phyloP scores from a whole-genome alignment of 1,139 yeast genomes.

The Keqinozyma sinolaborantium region DNA sequence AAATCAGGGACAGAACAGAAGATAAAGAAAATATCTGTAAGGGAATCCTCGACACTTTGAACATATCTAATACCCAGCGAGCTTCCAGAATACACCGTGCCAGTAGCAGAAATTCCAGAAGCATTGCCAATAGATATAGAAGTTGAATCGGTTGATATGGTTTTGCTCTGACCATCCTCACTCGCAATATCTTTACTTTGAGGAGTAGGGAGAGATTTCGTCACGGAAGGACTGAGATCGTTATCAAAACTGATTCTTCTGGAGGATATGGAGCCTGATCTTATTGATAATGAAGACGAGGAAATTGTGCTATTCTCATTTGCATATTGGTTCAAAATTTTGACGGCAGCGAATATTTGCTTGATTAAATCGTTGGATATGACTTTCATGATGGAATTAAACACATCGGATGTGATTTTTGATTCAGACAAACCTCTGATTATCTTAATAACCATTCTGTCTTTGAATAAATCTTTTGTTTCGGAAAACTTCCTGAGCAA shows the following conservation, averaged over 20 bases:
- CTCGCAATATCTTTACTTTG: neutral
- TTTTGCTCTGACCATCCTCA: neutral
- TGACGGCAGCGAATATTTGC: constrained; percentile 28
- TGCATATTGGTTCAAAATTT: constrained; percentile 23
- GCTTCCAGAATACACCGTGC: constrained; percentile 1
- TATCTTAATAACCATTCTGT: constrained; percentile 33
- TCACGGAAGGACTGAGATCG: constrained; percentile 1
- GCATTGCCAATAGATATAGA: neutral
- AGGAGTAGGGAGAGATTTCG: neutral
- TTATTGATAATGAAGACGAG: constrained; percentile 4
- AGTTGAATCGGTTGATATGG: neutral
- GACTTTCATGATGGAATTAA: constrained; percentile 18
- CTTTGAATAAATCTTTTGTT: constrained; percentile 25
- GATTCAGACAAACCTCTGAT: constrained; percentile 34
- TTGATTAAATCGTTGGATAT: constrained; percentile 22
- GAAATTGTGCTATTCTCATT: constrained; percentile 7
- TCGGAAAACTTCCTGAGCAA: constrained; percentile 22
- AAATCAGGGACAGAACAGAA: constrained; percentile 32
- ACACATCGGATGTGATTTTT: constrained; percentile 20
- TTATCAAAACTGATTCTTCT: neutral
- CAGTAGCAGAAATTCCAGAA: constrained; percentile 1
- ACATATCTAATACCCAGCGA: constrained; percentile 8
- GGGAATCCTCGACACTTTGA: constrained; percentile 26
- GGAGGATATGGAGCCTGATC: neutral
- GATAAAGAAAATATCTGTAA: constrained; percentile 34